phyloP scores from a whole-genome alignment of 495 filamentous ascomycete species.

The Neurospora cerealis region DNA sequence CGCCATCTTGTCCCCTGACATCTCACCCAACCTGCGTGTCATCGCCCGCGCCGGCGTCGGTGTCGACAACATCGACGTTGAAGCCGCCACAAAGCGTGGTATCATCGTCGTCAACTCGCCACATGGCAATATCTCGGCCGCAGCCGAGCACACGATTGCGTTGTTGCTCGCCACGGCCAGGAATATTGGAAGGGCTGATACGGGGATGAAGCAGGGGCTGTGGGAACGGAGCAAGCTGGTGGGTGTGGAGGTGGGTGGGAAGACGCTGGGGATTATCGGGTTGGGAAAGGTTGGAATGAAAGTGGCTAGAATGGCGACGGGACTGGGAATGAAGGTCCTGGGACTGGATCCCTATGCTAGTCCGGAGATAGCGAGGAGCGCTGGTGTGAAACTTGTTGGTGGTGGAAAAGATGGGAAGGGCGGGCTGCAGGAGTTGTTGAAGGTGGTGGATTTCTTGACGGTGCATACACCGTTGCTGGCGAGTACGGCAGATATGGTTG shows the following conservation, averaged over 20 bases:
- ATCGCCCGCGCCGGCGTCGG: constrained; percentile 68
- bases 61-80: constrained; percentile 67
- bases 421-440: constrained; percentile 43
- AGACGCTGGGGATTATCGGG: constrained; percentile 57
- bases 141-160: constrained; percentile 60
- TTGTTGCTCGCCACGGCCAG: constrained; percentile 55
- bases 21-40: constrained; percentile 52
- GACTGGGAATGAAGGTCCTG: constrained; percentile 57
- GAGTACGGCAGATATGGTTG: constrained; percentile 57
- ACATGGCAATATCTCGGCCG: constrained; percentile 58
- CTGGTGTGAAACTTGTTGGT: constrained; percentile 45
- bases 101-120: constrained; percentile 66
- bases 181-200: constrained; percentile 51
- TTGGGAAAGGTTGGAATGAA: constrained; percentile 65
- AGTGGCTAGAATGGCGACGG: constrained; percentile 57
- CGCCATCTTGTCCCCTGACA: constrained; percentile 34
- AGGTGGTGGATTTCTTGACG: constrained; percentile 58
- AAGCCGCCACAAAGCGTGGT: constrained; percentile 51
- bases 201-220: constrained; percentile 47
- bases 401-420: constrained; percentile 2
- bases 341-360: constrained; percentile 62
- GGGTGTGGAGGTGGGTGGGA: constrained; percentile 60
- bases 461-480: constrained; percentile 67
- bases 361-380: constrained; percentile 45
- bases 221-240: constrained; percentile 64